Base-by-base conservation (phyloP, 768 basidiomycete genomes). In the Leccinum longicurvipes region DNA sequence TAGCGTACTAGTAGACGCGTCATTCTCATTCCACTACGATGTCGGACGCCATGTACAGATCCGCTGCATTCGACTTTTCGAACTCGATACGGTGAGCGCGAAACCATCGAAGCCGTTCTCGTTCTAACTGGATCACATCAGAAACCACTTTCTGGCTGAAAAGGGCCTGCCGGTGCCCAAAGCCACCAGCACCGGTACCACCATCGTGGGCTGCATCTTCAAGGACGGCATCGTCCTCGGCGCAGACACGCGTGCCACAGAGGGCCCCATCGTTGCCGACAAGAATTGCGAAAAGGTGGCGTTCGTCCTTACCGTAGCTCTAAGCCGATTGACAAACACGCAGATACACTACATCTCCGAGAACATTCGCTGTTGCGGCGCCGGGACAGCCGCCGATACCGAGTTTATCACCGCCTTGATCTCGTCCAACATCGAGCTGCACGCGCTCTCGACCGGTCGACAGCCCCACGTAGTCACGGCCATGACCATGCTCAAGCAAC, bases 271-370 rank as follows among this genome's bases (percentile, higher is more conserved):
- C 61, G 92, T 99, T 25, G 93, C 93, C 0, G 96, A 98, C 78
- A 98, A 99, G 83, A 99, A 99, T 76, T 99, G 97, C 74, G 97
- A 98, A 78, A 99, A 99, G 89, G 96, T 95, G 53, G 8, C 15
- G 44, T 39, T 21, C 15, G 6, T 12, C 45, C 24, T 12, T 12
- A 6, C 31, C 31, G 32, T 24, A 9, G 14, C 42, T 21, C 23
- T 24, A 1, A 12, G 2, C 6, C 14, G n/a, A n/a, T n/a, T 28
- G 45, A 23, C 32, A n/a, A 29, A 19, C 1, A 54, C 25, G 23
- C 61, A 98, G 96, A 99, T 99, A 65, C 97, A 99, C 73, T 98
- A 87, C 74, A 90, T 99, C 69, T 86, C 93, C 4, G 93, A 97
- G 57, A 86, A 87, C 60, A 98, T 99, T 58, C 82, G 95, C 49